Evolutionary conservation across 192 early-diverging fungal species (phyloP), one percentile per base, ranked within the genome.

Genomic region (Dispira parvispora): DNA sequence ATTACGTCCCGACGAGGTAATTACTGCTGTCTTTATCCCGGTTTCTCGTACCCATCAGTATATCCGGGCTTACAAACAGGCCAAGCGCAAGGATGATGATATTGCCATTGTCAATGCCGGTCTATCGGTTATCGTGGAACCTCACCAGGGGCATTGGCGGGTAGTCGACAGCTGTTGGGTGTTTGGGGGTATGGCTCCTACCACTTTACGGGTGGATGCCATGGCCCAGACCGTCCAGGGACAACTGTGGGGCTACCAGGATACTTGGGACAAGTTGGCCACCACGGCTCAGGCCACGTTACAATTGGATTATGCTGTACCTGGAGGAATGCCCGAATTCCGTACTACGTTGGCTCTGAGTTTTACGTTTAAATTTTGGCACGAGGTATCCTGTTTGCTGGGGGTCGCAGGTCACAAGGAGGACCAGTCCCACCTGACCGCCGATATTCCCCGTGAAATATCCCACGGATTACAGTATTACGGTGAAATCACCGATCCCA

Each of bases 31-130:
- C 18, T 67, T 71, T 46, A 75, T 92, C 65, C 88, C 89, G 32
- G 79, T 82, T 64, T 80, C 76, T 46, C 52, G 49, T 6, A 46
- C 62, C 44, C 66, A 76, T 52, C 84, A 90, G 68, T 79, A 78
- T 56, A 78, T 84, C 14, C 69, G 77, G 38, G 85, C 85, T 10
- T 93, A 82, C 78, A 91, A 91, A 75, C 89, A 91, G 75, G 82
- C 91, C 60, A 88, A 90, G 70, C 76, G 91, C 69, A 83, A 83
- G 71, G 85, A 89, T 70, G 89, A 90, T 67, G 88, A 90, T 68
- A 91, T 91, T 63, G 86, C 91, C 14, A 91, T 91, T 67, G 89
- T 88, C 57, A 91, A 88, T 25, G 80, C 87, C 52, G 84, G 80
- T 2, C 70, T 91, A 21, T 70, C 78, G 18, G 76, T 89, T 12